A percentile compares a stretch with the other conserved stretches of the same genome.
These are phyloP conservation scores for Dictyostelium capitatum DNA, from an alignment of 78 protist genomes.

Conservation along the genomic window DNA sequence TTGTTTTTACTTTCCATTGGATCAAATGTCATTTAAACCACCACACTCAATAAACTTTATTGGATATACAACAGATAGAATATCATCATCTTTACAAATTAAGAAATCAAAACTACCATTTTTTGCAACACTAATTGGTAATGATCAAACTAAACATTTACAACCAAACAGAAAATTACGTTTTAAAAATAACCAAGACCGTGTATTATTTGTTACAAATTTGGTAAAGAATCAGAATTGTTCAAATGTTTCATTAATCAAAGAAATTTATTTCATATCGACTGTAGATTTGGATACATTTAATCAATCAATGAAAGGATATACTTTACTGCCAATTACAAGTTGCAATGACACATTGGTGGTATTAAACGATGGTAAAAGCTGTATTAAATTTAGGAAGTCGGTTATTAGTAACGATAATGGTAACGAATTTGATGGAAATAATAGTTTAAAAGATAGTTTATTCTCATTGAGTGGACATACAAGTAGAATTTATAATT, in stretches of 20 bases:
- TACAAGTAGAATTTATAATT: not conserved
- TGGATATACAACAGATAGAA: not conserved
- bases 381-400: not conserved
- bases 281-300: not conserved
- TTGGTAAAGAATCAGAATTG: conserved; percentile 3
- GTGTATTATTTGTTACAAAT: not conserved
- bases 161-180: not conserved
- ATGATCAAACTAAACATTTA: conserved; percentile 24
- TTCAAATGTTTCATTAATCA: not conserved
- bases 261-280: not conserved
- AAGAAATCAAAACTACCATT: not conserved
- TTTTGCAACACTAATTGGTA: not conserved
- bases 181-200: not conserved
- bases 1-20: conserved; percentile 4
- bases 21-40: not conserved
- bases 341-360: not conserved
- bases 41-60: not conserved
- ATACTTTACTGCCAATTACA: not conserved
- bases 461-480: conserved; percentile 15
- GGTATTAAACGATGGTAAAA: not conserved
- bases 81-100: not conserved
- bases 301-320: not conserved
- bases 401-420: not conserved
- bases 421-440: not conserved
- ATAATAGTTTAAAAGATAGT: not conserved